Base-by-base conservation (phyloP, 1,139 yeast species). In the Diutina catenulata region DNA sequence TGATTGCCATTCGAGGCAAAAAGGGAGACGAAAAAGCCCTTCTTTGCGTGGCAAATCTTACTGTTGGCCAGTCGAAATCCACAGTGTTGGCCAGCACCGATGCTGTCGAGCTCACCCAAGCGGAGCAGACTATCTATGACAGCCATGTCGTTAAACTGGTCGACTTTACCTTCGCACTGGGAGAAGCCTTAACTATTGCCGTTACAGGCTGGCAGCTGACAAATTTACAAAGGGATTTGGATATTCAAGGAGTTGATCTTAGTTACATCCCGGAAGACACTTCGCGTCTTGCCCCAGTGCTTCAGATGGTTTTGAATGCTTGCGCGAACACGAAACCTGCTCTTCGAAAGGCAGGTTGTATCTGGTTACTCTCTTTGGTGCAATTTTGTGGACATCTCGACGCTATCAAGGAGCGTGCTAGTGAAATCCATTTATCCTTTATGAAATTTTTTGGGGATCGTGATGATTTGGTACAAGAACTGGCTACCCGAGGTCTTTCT, bases 401-500 rank as follows among this genome's bases (percentile, higher is more conserved):
- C 0, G 55, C 55, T 0, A 58, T 82, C 1, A 55, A 59, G 39
- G 60, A 57, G 1, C 60, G 60, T 15, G 60, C 84, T 1, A 57
- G 69, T 5, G 71, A 68, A 29, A 74, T 87, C 31, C 96, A 91
- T 52, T 52, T 70, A 8, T 61, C 82, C 1, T 87, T 91, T 48
- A 72, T 80, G 83, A 66, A 70, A 43, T 82, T 81, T 49, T 63
- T 87, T 41, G 77, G 83, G 1, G 93, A 81, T 44, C 63, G 78
- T 41, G 95, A 87, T 51, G 95, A 88, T 33, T 60, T 87, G 21
- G 67, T 88, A 16, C 97, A 88, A 52, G 97, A 91, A 45, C 72
- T 94, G 11, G 96, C 97, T 0, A 80, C 95, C 0, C 67, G 94
- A 48, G 98, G 97, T 2, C 64, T 91, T 40, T 76, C 88, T 45